A percentile compares a stretch with the other conserved stretches of the same genome.
phyloP scores from a whole-genome alignment of 2,329 filamentous ascomycete species.

The Monosporascus sp. region DNA sequence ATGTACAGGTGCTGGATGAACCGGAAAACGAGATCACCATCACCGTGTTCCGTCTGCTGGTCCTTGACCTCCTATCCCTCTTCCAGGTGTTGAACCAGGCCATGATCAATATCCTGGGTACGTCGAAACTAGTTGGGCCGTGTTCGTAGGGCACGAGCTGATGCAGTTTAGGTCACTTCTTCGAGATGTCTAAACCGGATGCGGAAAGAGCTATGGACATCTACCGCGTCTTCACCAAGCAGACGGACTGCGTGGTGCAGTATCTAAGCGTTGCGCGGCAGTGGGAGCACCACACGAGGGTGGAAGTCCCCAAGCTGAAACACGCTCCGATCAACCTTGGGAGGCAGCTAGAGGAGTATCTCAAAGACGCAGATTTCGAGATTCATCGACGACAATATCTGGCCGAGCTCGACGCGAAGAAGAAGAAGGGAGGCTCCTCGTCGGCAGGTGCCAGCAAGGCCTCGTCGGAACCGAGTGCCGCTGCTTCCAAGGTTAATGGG shows the following conservation, averaged over 20 bases:
- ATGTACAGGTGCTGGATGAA: constrained; percentile 71
- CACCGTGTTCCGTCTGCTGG: constrained; percentile 86
- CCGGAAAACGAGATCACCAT: constrained; percentile 95
- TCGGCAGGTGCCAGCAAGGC: constrained; percentile 32
- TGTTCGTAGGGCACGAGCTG: constrained; percentile 6
- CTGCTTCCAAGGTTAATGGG: constrained; percentile 36
- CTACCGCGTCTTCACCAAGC: constrained; percentile 85
- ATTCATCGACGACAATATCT: constrained; percentile 88
- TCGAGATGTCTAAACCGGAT: constrained; percentile 94
- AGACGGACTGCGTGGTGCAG: constrained; percentile 88
- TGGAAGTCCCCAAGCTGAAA: constrained; percentile 95
- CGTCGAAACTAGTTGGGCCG: constrained; percentile 20
- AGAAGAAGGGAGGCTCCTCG: constrained; percentile 42
- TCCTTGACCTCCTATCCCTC: constrained; percentile 80
- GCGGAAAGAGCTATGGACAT: constrained; percentile 88
- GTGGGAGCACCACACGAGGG: constrained; percentile 84
- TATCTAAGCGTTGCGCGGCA: constrained; percentile 83
- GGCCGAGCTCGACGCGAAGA: constrained; percentile 73
- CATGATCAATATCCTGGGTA: constrained; percentile 93
- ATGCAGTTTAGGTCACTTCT: constrained; percentile 72
- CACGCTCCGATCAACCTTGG: constrained; percentile 91
- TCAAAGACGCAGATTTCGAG: constrained; percentile 93
- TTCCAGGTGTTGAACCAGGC: constrained; percentile 97
- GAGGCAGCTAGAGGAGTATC: constrained; percentile 85
- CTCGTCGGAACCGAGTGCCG: constrained; percentile 29